phyloP scores from a whole-genome alignment of 225 moss, liverwort and hornwort genomes.

The Pseudisothecium myosuroides region DNA sequence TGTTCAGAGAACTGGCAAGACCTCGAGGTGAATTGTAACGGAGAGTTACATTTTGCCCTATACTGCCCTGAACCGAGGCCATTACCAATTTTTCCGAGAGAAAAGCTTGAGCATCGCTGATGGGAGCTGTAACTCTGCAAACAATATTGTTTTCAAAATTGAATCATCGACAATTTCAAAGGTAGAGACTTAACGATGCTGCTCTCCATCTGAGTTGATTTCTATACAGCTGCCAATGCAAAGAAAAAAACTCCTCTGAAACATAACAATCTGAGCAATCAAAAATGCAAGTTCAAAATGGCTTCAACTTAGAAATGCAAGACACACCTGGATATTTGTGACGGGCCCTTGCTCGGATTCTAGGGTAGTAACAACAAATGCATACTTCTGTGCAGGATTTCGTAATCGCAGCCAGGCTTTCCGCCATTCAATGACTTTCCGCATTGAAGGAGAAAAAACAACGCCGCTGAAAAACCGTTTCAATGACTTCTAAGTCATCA shows the following conservation, averaged over 20 bases:
- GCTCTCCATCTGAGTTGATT: background rate
- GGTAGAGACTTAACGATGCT: too few species aligned
- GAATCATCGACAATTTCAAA: background rate
- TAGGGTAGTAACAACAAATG: background rate
- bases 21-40: background rate
- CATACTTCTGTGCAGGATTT: background rate
- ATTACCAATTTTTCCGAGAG: background rate
- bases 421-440: slow-evolving; percentile 24
- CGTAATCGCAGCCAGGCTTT: slow-evolving; percentile 21
- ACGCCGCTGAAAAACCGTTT: background rate
- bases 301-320: background rate
- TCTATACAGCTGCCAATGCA: background rate
- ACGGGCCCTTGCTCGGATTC: background rate
- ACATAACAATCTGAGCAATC: background rate
- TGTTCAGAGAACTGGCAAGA: background rate
- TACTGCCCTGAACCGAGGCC: background rate
- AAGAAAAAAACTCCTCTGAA: background rate
- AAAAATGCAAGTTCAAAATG: background rate
- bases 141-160: background rate
- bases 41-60: background rate
- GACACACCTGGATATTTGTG: slow-evolving; percentile 6
- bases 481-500: slow-evolving; percentile 12
- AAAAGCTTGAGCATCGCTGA: background rate
- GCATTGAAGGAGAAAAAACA: slow-evolving; percentile 18
- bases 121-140: background rate